A percentile compares a stretch with the other conserved stretches of the same genome.
Conservation (phyloP, 176 grass and related monocot species). For the Areca catechu region DNA sequence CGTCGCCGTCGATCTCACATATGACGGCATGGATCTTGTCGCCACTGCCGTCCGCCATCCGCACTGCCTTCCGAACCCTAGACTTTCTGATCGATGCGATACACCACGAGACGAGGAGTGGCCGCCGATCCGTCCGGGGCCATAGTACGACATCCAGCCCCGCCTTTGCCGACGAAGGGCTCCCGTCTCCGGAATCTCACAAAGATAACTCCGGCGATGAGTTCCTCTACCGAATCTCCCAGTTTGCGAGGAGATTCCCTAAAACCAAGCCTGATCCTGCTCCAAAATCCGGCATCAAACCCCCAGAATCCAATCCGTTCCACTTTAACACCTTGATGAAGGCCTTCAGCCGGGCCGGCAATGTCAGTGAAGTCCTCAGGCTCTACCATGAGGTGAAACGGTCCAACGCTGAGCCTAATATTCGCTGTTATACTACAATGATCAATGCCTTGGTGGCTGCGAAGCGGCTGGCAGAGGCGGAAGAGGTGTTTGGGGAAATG, state of each 20-base stretch:
- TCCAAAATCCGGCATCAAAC: conserved; percentile 1
- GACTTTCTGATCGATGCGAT: conserved; percentile 7
- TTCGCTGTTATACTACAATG: conserved; percentile 49
- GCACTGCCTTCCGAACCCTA: background rate
- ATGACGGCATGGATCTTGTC: conserved; percentile 5
- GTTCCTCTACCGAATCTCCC: conserved; percentile 4
- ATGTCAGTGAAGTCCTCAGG: conserved; percentile 49
- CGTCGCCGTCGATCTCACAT: no score
- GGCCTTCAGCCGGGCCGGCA: conserved; percentile 36
- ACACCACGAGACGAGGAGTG: conserved; percentile 1
- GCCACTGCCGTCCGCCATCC: background rate
- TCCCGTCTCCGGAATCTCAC: no score
- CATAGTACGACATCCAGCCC: conserved; percentile 22
- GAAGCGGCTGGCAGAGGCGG: conserved; percentile 43
- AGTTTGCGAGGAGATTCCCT: background rate
- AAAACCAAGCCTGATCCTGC: background rate
- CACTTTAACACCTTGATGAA: conserved; percentile 70
- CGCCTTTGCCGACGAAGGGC: background rate
- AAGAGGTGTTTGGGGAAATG: conserved; percentile 80
- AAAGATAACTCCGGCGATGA: background rate
- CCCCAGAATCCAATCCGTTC: conserved; percentile 12
- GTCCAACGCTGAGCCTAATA: conserved; percentile 32
- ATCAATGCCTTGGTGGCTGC: conserved; percentile 55
- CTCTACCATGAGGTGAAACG: conserved; percentile 40
- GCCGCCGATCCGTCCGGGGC: conserved; percentile 9